Evolutionary conservation across 2,329 filamentous ascomycete genomes (phyloP), one percentile per base, ranked within the genome.

Genomic region (Plenodomus tracheiphilus): DNA sequence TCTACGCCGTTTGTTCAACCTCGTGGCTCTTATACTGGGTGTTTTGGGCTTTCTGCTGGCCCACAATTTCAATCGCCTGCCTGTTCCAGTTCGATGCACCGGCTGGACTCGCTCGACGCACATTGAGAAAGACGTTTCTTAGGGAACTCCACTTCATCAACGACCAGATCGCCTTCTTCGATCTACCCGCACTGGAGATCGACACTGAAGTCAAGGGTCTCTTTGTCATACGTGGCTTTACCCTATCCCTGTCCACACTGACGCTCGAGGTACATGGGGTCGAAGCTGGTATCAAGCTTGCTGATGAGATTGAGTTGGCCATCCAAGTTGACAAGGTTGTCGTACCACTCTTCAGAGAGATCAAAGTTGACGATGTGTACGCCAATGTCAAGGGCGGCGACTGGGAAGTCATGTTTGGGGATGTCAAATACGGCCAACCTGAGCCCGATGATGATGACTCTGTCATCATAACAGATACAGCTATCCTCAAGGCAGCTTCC

Each of bases 371-470:
- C 4, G 77, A 82, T 51, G 77, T 81, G 10, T 82, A 77, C 58
- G 77, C 74, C n/a, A 81, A 81, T 58, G 61, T 81, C 40, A 82
- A 82, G 59, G 79, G 78, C 18, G 77, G 76, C n/a, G 67, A 77
- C 8, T 65, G 61, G 51, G 78, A 81, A 61, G 79, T 81, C 72
- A 79, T 74, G 0, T 80, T 81, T 56, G 75, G 71, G 7, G 52
- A 54, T 17, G 58, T 65, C 9, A 52, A 51, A 2, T 65, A 65
- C 37, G 61, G 61, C n/a, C 46, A 54, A 18, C 61, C 71, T 64
- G 46, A 68, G 65, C 36, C 53, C 35, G 70, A 76, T 51, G 62
- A 62, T 13, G 64, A 74, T 34, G 74, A 70, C 75, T 54, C 65
- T 61, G 42, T 79, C 2, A 72, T 80, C 41, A 65, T 75, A 3